Conservation (phyloP, 2,329 filamentous ascomycete species). For the Hymenoscyphus scutula region DNA sequence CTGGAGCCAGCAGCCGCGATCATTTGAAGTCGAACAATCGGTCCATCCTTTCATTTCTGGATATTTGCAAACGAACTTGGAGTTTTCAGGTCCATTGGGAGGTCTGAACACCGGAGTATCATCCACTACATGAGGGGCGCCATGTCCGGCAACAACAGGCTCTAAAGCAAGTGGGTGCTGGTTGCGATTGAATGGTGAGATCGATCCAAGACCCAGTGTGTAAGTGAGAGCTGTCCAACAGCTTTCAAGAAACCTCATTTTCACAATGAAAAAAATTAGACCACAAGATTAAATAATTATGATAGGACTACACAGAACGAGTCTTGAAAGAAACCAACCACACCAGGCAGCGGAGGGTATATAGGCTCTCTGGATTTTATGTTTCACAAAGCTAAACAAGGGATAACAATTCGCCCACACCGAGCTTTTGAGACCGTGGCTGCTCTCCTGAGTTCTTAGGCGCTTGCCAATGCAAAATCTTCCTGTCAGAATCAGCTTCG, state of each 20-base stretch:
- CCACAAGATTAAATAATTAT: background rate
- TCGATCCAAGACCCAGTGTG: background rate
- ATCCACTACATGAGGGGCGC: background rate
- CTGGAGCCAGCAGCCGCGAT: constrained; percentile 12
- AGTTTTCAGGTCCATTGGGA: constrained; percentile 3
- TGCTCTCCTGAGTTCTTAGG: no score
- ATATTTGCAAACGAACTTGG: constrained; percentile 10
- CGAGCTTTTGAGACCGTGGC: background rate
- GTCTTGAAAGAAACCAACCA: background rate
- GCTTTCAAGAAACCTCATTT: constrained; percentile 7
- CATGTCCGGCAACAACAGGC: background rate
- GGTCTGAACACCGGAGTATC: background rate
- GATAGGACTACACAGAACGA: background rate
- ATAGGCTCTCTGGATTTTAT: background rate
- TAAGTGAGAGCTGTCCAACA: constrained; percentile 3
- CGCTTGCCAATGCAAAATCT: background rate
- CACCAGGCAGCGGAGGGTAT: background rate
- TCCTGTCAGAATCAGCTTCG: background rate
- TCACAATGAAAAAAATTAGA: background rate
- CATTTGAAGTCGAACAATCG: constrained; percentile 4
- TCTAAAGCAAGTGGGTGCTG: constrained; percentile 4
- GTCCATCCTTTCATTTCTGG: constrained; percentile 7
- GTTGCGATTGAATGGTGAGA: constrained; percentile 1
- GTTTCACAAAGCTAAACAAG: background rate
- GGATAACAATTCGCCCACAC: background rate